These are phyloP conservation scores for Ceratopteris richardii DNA, from an alignment of 75 land plant genomes.

Conservation along the genomic window DNA sequence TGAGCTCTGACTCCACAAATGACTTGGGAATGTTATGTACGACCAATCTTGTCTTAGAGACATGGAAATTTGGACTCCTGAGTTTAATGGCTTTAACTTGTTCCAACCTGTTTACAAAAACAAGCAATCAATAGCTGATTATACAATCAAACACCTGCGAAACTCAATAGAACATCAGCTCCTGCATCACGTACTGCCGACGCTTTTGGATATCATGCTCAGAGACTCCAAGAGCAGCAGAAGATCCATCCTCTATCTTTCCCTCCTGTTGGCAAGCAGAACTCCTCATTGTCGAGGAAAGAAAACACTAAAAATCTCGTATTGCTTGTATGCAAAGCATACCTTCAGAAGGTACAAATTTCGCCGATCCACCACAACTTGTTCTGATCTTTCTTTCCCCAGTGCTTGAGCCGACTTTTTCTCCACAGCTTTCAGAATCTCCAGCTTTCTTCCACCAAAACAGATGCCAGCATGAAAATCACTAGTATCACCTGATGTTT, in stretches of 20 bases:
- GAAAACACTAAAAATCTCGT: too few species aligned
- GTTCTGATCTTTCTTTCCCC: conserved; percentile 48
- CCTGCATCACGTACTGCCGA: conserved; percentile 32
- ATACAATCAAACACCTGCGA: neutral
- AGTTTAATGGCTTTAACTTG: conserved; percentile 59
- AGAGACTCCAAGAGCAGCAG: conserved; percentile 91
- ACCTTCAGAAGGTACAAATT: conserved; percentile 88
- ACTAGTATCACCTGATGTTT: conserved; percentile 22
- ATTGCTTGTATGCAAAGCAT: neutral
- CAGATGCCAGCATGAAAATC: conserved; percentile 33
- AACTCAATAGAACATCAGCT: neutral
- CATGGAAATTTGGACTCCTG: conserved; percentile 87
- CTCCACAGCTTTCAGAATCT: conserved; percentile 63
- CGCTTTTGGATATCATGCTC: conserved; percentile 77
- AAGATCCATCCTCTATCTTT: conserved; percentile 56
- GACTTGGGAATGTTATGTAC: conserved; percentile 87
- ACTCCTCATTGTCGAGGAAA: neutral
- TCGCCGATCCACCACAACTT: conserved; percentile 57
- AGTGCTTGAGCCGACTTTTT: conserved; percentile 57
- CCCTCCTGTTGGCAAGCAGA: conserved; percentile 62
- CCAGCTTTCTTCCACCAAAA: conserved; percentile 59
- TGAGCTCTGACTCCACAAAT: conserved; percentile 61
- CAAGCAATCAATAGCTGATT: neutral
- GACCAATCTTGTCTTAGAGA: conserved; percentile 81
- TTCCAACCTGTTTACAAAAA: conserved; percentile 42